These are phyloP conservation scores for Hanseniaspora thailandica DNA, from an alignment of 805 yeast genomes.

Conservation along the genomic window DNA sequence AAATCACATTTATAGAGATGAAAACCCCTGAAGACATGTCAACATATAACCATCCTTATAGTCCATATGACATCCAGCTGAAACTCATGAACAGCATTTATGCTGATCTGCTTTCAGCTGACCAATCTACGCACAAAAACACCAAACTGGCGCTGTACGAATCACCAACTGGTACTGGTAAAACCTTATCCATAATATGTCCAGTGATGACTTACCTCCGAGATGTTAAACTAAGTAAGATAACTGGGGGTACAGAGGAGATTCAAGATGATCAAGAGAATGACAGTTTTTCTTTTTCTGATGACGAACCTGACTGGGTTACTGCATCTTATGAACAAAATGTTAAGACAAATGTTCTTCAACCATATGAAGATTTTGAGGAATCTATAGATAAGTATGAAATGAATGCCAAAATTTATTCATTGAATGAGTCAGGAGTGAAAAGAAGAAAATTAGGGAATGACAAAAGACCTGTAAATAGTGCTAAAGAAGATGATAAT, in stretches of 20 bases:
- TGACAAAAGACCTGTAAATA: constrained; percentile 17
- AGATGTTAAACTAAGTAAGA: constrained; percentile 30
- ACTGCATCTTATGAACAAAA: constrained; percentile 30
- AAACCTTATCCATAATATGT: constrained; percentile 77
- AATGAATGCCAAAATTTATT: constrained; percentile 3
- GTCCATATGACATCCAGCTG: constrained; percentile 68
- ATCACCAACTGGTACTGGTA: constrained; percentile 93
- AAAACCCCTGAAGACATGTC: background rate
- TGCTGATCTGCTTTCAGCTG: constrained; percentile 37
- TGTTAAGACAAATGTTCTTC: constrained; percentile 21
- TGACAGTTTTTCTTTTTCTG: constrained; percentile 24
- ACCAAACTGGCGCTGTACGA: constrained; percentile 73
- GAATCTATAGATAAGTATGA: constrained; percentile 26
- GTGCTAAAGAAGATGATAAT: constrained; percentile 13
- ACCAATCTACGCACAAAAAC: constrained; percentile 20
- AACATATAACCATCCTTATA: constrained; percentile 60
- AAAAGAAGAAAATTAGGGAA: constrained; percentile 20
- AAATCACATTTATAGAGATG: background rate
- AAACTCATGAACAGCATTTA: constrained; percentile 69
- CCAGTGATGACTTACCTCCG: constrained; percentile 76
- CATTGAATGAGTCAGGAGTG: constrained; percentile 13
- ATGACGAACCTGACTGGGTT: constrained; percentile 65
- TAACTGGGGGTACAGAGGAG: constrained; percentile 14
- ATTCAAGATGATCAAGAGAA: constrained; percentile 19
- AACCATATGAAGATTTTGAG: constrained; percentile 29